Evolutionary conservation across 1,139 yeast genomes (phyloP).

Genomic region (Candida anutae): DNA sequence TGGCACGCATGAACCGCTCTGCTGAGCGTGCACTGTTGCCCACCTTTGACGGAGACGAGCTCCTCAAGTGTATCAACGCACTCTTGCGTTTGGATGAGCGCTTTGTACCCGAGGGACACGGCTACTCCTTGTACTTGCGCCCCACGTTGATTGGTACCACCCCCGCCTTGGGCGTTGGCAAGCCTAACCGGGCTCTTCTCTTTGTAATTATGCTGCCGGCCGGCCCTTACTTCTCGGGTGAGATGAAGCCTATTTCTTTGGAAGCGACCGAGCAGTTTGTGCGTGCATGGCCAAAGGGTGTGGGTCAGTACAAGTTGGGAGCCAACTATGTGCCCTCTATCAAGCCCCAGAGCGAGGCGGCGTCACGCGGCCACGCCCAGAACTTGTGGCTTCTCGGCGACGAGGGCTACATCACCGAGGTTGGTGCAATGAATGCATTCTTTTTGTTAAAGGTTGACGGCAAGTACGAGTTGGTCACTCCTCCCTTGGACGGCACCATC

Average conservation of each 20-base stretch:
- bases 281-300: slow-evolving; percentile 99
- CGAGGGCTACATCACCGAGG: slow-evolving; percentile 86
- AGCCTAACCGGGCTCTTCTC: slow-evolving; percentile 73
- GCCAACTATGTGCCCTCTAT: slow-evolving; percentile 97
- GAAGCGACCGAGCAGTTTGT: slow-evolving; percentile 95
- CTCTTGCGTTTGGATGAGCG: slow-evolving; percentile 65
- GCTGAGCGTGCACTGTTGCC: slow-evolving; percentile 87
- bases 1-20: slow-evolving; percentile 83
- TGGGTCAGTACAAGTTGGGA: slow-evolving; percentile 91
- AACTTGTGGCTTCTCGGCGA: slow-evolving; percentile 95
- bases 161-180: slow-evolving; percentile 73
- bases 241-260: slow-evolving; percentile 86
- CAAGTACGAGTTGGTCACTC: slow-evolving; percentile 86
- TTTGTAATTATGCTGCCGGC: slow-evolving; percentile 91
- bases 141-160: slow-evolving; percentile 94
- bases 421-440: slow-evolving; percentile 95
- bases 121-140: slow-evolving; percentile 86
- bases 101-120: slow-evolving; percentile 76
- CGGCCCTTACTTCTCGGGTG: slow-evolving; percentile 85
- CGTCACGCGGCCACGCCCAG: slow-evolving; percentile 83
- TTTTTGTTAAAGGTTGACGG: slow-evolving; percentile 69
- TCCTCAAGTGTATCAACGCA: slow-evolving; percentile 66
- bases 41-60: slow-evolving; percentile 68
- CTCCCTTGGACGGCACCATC: slow-evolving; percentile 95
- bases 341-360: slow-evolving; percentile 83